Evolutionary conservation across 305 asterid genomes (phyloP).

Genomic region (Fraxinus angustifolia): DNA sequence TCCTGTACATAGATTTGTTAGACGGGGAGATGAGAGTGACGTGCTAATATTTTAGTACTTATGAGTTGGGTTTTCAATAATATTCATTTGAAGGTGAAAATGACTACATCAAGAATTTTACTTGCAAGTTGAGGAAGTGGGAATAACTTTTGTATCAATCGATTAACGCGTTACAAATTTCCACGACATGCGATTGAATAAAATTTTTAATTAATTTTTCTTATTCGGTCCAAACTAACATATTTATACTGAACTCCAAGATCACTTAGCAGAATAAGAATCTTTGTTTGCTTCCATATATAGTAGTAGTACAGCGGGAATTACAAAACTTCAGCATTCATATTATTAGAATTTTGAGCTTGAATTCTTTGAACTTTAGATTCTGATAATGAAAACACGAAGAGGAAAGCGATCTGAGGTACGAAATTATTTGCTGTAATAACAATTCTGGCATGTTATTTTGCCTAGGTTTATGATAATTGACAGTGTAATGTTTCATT

Average conservation of each 20-base stretch:
- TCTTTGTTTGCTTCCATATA: background rate
- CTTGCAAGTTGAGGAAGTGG: conserved; percentile 64
- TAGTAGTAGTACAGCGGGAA: conserved; percentile 11
- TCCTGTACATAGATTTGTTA: background rate
- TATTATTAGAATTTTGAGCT: conserved; percentile 22
- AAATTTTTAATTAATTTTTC: background rate
- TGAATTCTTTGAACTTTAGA: conserved; percentile 2
- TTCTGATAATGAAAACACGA: conserved; percentile 42
- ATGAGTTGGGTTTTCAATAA: conserved; percentile 33
- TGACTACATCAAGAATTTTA: conserved; percentile 39
- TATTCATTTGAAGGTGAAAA: conserved; percentile 33
- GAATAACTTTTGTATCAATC: conserved; percentile 38
- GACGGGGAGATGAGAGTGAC: conserved; percentile 27
- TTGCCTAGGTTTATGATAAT: conserved; percentile 5
- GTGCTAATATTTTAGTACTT: conserved; percentile 20
- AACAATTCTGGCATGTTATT: conserved; percentile 6
- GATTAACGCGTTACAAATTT: conserved; percentile 15
- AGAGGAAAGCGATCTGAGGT: conserved; percentile 65
- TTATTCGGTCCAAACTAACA: background rate
- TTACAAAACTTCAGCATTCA: conserved; percentile 20
- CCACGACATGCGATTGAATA: background rate
- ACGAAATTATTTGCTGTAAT: background rate
- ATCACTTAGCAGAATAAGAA: background rate
- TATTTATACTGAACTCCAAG: background rate
- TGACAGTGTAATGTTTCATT: background rate